Base-by-base conservation (phyloP, 2,329 filamentous ascomycete species). In the Gyromitra esculenta region DNA sequence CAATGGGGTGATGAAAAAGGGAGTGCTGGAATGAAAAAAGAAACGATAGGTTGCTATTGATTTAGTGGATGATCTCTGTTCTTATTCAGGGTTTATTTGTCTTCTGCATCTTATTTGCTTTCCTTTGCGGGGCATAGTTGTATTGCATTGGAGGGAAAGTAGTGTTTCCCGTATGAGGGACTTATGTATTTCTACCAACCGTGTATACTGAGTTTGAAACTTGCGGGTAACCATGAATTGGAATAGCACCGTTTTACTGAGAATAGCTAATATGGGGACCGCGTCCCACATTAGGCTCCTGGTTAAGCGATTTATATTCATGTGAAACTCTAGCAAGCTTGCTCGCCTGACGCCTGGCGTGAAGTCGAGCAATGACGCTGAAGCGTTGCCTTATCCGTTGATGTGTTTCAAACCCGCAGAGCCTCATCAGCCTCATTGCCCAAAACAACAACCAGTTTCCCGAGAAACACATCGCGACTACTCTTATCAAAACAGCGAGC, bases 51-150 rank as follows among this genome's bases (percentile, higher is more conserved):
- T 70, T 70, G 48, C 59, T 64, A 35, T 56, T 64, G 37, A 57
- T 70, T 59, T 62, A 63, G 71, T 63, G 63, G 35, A 74, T 74
- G 63, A 2, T 72, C 54, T 73, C 73, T 71, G 59, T 50, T 71
- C 2, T 73, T 73, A 43, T 43, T 65, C 15, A 43, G 50, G 59
- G 41, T 25, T 37, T 64, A 25, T 48, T 37, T 70, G 50, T 41
- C 21, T 63, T 35, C 67, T 73, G 11, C 43, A 52, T 5, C 15
- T n/a, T 68, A 25, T 48, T 63, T 64, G 21, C 50, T 62, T 54
- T 60, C 31, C 62, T 39, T 41, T 37, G 11, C 45, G 13, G 62
- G 65, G 57, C 70, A 18, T 75, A 75, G 65, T 48, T 69, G 65
- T 59, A 63, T 60, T 35, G 54, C 37, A 50, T 21, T 50, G 18